A percentile compares a stretch with the other conserved stretches of the same genome.
Conservation (phyloP, 2,329 filamentous ascomycete genomes). For the Eutypa lata region DNA sequence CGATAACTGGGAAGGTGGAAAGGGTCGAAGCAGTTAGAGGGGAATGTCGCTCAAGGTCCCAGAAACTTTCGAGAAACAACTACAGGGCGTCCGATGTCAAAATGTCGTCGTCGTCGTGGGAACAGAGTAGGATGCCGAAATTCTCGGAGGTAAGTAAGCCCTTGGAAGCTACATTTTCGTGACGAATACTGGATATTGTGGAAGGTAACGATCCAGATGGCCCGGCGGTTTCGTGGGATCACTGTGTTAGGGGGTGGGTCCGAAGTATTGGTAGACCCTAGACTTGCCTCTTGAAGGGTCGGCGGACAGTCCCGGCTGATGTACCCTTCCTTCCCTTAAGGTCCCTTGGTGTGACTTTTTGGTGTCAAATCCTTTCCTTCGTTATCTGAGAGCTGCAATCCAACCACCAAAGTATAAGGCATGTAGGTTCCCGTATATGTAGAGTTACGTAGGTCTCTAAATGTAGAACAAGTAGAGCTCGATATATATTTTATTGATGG, state of each 20-base stretch:
- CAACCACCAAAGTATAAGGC: conserved; percentile 2
- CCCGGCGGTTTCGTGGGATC: conserved; percentile 16
- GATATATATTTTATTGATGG: background rate
- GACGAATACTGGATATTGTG: conserved; percentile 6
- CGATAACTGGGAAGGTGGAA: conserved; percentile 13
- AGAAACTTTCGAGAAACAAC: conserved; percentile 16
- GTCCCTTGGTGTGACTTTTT: conserved; percentile 18
- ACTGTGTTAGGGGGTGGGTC: conserved; percentile 18
- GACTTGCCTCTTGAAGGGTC: conserved; percentile 13
- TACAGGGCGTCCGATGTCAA: conserved; percentile 3
- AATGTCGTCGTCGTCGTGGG: background rate
- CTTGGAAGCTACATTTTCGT: conserved; percentile 14
- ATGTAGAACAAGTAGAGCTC: background rate
- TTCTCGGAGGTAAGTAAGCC: conserved; percentile 10
- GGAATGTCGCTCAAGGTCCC: conserved; percentile 19
- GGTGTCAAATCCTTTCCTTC: conserved; percentile 14
- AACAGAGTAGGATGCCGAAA: conserved; percentile 4
- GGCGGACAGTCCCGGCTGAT: conserved; percentile 14
- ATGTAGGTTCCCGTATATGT: background rate
- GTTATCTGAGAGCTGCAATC: conserved; percentile 11
- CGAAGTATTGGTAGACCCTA: conserved; percentile 10
- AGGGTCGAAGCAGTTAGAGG: conserved; percentile 14
- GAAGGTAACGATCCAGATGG: conserved; percentile 15
- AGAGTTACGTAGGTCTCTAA: background rate
- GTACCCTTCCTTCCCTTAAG: conserved; percentile 18